A percentile compares a stretch with the other conserved stretches of the same genome.
These are phyloP conservation scores for Boletus fagicola DNA, from an alignment of 768 basidiomycete genomes.

Conservation along the genomic window DNA sequence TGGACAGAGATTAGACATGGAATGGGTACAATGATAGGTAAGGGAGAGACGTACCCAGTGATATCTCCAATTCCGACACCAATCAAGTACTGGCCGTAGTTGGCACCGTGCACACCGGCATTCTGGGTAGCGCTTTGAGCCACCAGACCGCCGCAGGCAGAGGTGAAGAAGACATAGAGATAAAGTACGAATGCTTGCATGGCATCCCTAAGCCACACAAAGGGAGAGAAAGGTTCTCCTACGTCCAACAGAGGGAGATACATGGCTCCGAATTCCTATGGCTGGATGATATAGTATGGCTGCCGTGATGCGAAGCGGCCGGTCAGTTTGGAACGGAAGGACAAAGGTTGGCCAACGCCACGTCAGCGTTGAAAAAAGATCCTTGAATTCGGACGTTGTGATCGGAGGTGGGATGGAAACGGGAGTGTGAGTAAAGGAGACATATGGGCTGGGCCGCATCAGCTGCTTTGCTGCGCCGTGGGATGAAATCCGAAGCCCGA, in stretches of 20 bases:
- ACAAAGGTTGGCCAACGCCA: not conserved
- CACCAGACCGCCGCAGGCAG: slow-evolving; percentile 33
- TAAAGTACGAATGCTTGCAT: slow-evolving; percentile 43
- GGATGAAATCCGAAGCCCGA: not conserved
- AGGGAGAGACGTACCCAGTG: slow-evolving; percentile 52
- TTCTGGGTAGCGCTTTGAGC: not conserved
- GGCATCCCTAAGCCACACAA: slow-evolving; percentile 33
- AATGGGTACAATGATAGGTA: not conserved
- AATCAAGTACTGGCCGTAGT: slow-evolving; percentile 23
- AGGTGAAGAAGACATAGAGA: slow-evolving; percentile 42
- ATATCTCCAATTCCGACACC: slow-evolving; percentile 57
- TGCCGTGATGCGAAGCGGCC: not conserved
- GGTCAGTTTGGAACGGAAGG: not conserved
- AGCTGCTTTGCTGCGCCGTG: not conserved
- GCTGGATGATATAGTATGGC: not conserved
- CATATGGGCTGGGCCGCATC: too few species aligned
- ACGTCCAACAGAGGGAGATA: slow-evolving; percentile 22
- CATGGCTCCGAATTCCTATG: slow-evolving; percentile 7
- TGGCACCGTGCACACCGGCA: not conserved
- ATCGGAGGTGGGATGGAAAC: not conserved
- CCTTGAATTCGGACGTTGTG: not conserved
- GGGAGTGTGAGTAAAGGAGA: not conserved
- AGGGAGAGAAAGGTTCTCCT: slow-evolving; percentile 14
- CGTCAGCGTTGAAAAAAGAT: not conserved
- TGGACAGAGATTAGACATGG: not conserved